Base-by-base conservation (phyloP, 192 early-diverging fungal genomes). In the Piromyces finnis region DNA sequence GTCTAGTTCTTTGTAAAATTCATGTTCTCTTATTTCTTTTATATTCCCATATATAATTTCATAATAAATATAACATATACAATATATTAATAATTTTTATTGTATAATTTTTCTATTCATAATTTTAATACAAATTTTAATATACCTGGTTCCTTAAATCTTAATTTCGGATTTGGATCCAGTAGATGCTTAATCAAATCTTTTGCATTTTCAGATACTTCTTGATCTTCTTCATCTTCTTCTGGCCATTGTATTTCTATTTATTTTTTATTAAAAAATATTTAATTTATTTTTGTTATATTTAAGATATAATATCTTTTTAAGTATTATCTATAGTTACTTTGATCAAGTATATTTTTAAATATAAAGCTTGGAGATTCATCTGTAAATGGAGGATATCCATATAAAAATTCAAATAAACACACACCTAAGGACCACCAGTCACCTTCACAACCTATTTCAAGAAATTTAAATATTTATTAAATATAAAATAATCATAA, bases 351-450 rank as follows among this genome's bases (percentile, higher is more conserved):
- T 84, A 97, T 97, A 82, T 96, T 95, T 80, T 87, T 87, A 83
- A 96, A 97, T 79, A 97, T 97, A 9, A 88, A 88, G 83, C 96
- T 93, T 9, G 94, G 92, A 1, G 91, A 84, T 27, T 96, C 93
- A 84, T 94, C 96, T 79, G 91, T 94, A 81, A 97, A 97, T 0
- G 96, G 96, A 29, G 96, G 95, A 80, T 93, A 94, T 35, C 96
- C 96, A 17, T 89, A 87, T 77, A 97, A 82, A 86, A 94, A 95
- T 85, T 98, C 96, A 84, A 93, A 98, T 30, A 96, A 81, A 78
- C 95, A 94, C 30, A 97, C 91, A 29, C 97, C 97, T 22, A 98
- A 83, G 2, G 95, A 90, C 97, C 97, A 98, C 95, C 95, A 98
- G 82, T 98, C 97, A 14, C 97, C 97, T 4, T 91, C 92, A 6